These are phyloP conservation scores for Candida glucosophila DNA, from an alignment of 1,139 yeast genomes.

Conservation along the genomic window DNA sequence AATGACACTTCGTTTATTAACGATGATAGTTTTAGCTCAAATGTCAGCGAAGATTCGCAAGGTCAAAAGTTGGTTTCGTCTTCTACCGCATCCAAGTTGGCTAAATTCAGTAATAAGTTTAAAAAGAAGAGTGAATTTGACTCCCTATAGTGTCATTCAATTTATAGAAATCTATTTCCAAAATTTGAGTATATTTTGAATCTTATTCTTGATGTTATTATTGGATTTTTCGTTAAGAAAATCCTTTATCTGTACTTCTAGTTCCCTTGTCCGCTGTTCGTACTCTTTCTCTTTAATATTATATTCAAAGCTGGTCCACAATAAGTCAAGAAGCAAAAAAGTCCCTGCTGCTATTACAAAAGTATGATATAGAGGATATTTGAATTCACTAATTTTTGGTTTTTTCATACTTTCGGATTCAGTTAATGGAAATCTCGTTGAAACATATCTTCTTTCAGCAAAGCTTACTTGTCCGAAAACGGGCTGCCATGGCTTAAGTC, in stretches of 20 bases:
- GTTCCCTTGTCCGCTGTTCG: conserved; percentile 13
- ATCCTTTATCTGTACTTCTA: conserved; percentile 24
- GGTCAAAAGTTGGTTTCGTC: conserved; percentile 17
- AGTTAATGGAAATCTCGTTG: conserved; percentile 6
- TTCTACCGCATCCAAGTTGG: conserved; percentile 31
- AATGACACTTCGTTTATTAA: conserved; percentile 7
- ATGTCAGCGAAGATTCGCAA: conserved; percentile 14
- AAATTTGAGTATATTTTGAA: conserved; percentile 9
- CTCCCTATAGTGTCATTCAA: conserved; percentile 1
- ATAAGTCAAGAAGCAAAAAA: conserved; percentile 27
- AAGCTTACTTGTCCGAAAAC: too few relatives aligned
- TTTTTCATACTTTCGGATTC: conserved; percentile 8
- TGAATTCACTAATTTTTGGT: conserved; percentile 31
- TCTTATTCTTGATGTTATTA: conserved; percentile 13
- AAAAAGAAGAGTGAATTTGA: conserved; percentile 10
- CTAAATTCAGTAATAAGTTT: conserved; percentile 32
- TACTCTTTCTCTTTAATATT: conserved; percentile 19
- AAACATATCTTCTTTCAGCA: conserved; percentile 3
- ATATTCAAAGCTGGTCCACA: conserved; percentile 26
- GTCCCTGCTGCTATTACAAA: conserved; percentile 34
- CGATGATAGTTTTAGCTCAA: conserved; percentile 13
- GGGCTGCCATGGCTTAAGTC: too few relatives aligned
- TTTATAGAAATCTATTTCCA: conserved; percentile 13
- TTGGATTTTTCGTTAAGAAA: conserved; percentile 25
- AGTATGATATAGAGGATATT: conserved; percentile 29